phyloP scores from a whole-genome alignment of 2,329 filamentous ascomycete genomes.

The Magnaporthiopsis incrustans region DNA sequence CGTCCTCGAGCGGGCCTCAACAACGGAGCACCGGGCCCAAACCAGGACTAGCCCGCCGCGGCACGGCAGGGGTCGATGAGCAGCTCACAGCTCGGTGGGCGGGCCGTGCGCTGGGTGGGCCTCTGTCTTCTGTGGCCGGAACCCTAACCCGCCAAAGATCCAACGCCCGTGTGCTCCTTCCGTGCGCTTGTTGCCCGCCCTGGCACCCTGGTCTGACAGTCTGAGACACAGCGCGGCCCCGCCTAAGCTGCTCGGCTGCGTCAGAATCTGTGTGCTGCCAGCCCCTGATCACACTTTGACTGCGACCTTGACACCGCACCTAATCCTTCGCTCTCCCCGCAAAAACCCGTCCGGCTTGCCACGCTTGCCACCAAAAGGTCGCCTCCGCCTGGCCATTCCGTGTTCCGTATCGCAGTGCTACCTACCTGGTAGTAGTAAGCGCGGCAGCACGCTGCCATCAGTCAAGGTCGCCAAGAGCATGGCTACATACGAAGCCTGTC shows the following conservation, averaged over 20 bases:
- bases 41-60: not conserved
- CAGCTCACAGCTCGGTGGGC: too few relatives aligned
- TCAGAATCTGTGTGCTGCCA: not conserved
- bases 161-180: not conserved
- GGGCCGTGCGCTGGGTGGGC: too few relatives aligned
- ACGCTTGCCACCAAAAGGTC: too few relatives aligned
- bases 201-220: too few relatives aligned
- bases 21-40: not conserved
- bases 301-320: not conserved
- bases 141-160: not conserved
- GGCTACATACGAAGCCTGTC: too few relatives aligned
- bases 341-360: not conserved
- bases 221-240: not conserved
- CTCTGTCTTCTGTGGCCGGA: not conserved
- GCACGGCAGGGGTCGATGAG: not conserved
- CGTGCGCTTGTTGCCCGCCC: too few relatives aligned
- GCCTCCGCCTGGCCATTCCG: not conserved
- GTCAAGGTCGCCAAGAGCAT: too few relatives aligned
- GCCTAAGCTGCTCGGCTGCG: not conserved
- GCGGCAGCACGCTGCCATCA: too few relatives aligned
- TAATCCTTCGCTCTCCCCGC: not conserved
- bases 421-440: too few relatives aligned
- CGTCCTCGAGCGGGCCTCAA: too few relatives aligned
- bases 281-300: conserved; percentile 1
- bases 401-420: too few relatives aligned